phyloP scores from a whole-genome alignment of 139 green algal genomes.

The Chlorella vulgaris region DNA sequence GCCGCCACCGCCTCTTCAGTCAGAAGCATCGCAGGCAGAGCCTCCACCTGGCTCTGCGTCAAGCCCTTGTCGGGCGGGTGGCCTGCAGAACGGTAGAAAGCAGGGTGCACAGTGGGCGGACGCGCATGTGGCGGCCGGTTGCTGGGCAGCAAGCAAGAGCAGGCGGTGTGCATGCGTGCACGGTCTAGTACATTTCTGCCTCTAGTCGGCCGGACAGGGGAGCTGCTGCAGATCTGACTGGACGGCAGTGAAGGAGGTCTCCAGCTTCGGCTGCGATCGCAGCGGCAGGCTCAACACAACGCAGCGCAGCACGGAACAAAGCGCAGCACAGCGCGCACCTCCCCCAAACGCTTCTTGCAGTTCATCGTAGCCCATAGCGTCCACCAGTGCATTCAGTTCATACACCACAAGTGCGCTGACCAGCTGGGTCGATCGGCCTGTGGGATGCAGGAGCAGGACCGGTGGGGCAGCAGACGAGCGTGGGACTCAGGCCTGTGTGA shows the following conservation, averaged over 20 bases:
- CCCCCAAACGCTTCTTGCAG: slow-evolving; percentile 2
- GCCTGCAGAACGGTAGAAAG: background rate
- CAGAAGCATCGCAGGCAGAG: slow-evolving; percentile 3
- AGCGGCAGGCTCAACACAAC: too few relatives aligned
- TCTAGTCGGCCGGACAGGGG: too few relatives aligned
- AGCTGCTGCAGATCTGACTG: background rate
- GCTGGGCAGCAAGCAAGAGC: background rate
- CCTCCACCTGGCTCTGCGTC: background rate
- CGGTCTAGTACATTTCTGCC: too few relatives aligned
- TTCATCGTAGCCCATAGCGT: slow-evolving; percentile 18
- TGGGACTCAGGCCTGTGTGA: background rate
- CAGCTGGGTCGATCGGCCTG: slow-evolving; percentile 18
- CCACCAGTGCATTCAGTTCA: slow-evolving; percentile 15
- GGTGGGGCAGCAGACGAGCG: background rate
- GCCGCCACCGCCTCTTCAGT: background rate
- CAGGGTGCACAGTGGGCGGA: too few relatives aligned
- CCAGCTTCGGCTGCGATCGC: too few relatives aligned
- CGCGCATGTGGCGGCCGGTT: background rate
- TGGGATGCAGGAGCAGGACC: background rate
- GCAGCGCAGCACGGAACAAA: too few relatives aligned
- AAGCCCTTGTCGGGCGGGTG: background rate
- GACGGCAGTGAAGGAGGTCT: too few relatives aligned
- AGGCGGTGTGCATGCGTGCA: too few relatives aligned
- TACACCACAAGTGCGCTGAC: slow-evolving; percentile 14
- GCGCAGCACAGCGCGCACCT: background rate